Conservation (phyloP, 1,139 yeast species). For the Kazachstania sp. region DNA sequence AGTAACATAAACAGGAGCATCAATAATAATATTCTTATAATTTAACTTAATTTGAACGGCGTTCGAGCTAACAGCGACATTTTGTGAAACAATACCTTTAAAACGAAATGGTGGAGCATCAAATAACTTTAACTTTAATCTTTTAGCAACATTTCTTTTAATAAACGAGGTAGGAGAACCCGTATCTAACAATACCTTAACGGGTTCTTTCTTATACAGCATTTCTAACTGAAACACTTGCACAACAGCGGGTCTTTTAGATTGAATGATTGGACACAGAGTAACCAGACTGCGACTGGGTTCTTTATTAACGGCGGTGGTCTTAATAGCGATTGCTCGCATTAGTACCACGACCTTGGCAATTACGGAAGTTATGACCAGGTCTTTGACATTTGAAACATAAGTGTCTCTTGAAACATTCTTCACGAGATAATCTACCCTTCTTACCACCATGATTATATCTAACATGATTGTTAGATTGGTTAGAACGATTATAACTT, state of each 20-base stretch:
- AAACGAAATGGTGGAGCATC: constrained; percentile 2
- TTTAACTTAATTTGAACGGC: background rate
- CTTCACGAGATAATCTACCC: too few species aligned
- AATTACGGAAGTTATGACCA: too few species aligned
- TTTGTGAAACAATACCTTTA: background rate
- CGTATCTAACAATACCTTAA: constrained; percentile 1
- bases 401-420: too few species aligned
- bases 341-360: background rate
- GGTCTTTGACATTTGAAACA: too few species aligned
- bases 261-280: constrained; percentile 1
- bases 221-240: background rate
- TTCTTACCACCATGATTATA: background rate
- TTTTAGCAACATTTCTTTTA: background rate
- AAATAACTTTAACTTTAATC: background rate
- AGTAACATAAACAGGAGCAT: constrained; percentile 1
- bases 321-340: background rate
- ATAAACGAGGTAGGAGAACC: constrained; percentile 4
- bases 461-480: too few species aligned
- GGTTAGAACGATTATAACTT: too few species aligned
- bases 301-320: background rate
- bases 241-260: background rate
- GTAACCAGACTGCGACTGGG: constrained; percentile 1
- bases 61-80: background rate
- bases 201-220: background rate
- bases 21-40: background rate